Evolutionary conservation across 768 basidiomycete genomes (phyloP).

Genomic region (Xerocomellus dryophilus): DNA sequence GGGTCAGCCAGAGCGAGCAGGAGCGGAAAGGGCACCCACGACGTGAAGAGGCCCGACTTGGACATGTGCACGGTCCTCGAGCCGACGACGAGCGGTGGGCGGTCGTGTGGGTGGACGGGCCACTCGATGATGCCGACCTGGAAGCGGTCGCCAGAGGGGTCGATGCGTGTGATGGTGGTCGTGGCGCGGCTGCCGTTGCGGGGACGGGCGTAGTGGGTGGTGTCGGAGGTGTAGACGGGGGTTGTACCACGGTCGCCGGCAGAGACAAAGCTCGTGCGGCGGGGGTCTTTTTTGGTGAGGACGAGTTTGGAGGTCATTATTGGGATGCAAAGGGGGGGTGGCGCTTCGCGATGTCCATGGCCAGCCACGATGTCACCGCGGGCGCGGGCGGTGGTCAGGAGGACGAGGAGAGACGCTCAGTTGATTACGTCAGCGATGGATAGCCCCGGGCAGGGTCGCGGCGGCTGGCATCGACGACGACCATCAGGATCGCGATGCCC

Average conservation of each 20-base stretch:
- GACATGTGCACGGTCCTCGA: slow-evolving; percentile 26
- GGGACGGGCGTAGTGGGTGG: slow-evolving; percentile 3
- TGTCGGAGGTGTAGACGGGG: slow-evolving; percentile 19
- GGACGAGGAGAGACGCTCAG: not conserved
- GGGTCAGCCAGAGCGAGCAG: too few relatives aligned
- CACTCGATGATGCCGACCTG: slow-evolving; percentile 33
- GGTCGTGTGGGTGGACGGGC: slow-evolving; percentile 11
- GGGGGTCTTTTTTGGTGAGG: slow-evolving; percentile 26
- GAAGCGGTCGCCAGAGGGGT: slow-evolving; percentile 15
- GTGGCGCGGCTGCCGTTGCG: slow-evolving; percentile 14
- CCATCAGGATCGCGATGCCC: not conserved
- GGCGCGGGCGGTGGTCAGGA: not conserved
- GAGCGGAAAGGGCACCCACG: slow-evolving; percentile 9
- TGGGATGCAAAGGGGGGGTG: too few relatives aligned
- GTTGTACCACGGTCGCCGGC: not conserved
- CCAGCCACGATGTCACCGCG: not conserved
- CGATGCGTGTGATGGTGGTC: slow-evolving; percentile 26
- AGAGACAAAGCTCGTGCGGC: slow-evolving; percentile 24
- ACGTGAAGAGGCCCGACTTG: slow-evolving; percentile 22
- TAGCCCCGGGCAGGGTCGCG: too few relatives aligned
- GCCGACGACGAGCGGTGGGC: slow-evolving; percentile 21
- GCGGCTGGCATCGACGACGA: too few relatives aligned
- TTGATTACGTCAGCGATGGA: slow-evolving; percentile 11
- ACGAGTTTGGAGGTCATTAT: slow-evolving; percentile 24
- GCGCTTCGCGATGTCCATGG: not conserved